Base-by-base conservation (phyloP, 1,284 basidiomycete species). In the Cutaneotrichosporon sp. region DNA sequence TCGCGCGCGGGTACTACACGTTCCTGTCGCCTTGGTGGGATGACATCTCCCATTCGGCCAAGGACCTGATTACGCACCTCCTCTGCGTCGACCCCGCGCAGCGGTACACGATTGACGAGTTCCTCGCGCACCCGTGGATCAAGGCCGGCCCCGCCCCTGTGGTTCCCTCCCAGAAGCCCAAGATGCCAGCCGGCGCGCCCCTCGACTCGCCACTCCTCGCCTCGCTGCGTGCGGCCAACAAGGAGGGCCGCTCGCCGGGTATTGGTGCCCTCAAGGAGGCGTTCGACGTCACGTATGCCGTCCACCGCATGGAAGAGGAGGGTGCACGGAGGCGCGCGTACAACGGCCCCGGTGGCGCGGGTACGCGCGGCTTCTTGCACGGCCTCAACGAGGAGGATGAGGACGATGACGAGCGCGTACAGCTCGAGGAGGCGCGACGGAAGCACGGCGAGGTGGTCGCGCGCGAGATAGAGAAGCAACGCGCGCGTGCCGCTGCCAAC, bases 1-100 rank as follows among this genome's bases (percentile, higher is more conserved):
- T 99, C 20, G 97, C 97, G 1, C 85, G 90, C 66, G 97, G 97
- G 8, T 90, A 97, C 79, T 99, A 98, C 80, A 98, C 97, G 0
- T 99, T 99, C 84, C 82, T 99, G 55, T 95, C 91, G 72, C 97
- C 97, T 1, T 99, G 97, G 93, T 99, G 97, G 97, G 97, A 99
- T 74, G 91, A 97, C 71, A 94, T 99, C 69, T 92, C 89, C 67
- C 79, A 83, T 54, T 86, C 87, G 60, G 93, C 93, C 24, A 98
- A 98, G 83, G 95, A 99, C 70, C 83, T 99, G 46, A 97, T 99
- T 71, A 88, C 89, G 16, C 94, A 99, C 74, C 82, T 99, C 4
- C 87, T 99, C 9, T 97, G 95, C 74, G 92, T 99, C 52, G 95
- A 99, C 77, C 93, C 97, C 0, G 86, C 89, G 4, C 90, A 95